These are phyloP conservation scores for Vaccinium darrowii DNA, from an alignment of 148 eudicot genomes.

Conservation along the genomic window DNA sequence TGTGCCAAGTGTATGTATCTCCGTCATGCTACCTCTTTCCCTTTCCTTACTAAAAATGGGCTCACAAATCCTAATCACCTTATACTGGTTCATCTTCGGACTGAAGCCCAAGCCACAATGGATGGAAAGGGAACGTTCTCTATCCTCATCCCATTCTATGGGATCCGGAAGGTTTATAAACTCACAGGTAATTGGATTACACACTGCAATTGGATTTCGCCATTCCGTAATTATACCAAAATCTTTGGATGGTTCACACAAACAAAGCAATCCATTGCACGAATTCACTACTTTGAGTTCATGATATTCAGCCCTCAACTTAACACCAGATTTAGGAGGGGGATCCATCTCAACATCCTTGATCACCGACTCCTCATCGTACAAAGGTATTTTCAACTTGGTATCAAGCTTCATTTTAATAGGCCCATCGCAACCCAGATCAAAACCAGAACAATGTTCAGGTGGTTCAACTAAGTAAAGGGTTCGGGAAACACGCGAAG, in stretches of 20 bases:
- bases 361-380: background rate
- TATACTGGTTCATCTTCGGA: constrained; percentile 2
- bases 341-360: background rate
- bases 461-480: background rate
- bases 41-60: background rate
- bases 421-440: background rate
- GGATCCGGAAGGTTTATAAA: constrained; percentile 12
- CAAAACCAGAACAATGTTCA: background rate
- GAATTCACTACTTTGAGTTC: constrained; percentile 7
- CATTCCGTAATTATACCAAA: background rate
- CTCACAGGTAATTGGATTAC: constrained; percentile 26
- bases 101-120: constrained; percentile 10
- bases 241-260: background rate
- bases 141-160: background rate
- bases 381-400: background rate
- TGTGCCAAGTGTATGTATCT: background rate
- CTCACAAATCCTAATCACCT: constrained; percentile 9
- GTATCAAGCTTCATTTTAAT: background rate
- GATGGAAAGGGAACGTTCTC: background rate
- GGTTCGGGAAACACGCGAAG: background rate
- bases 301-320: background rate
- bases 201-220: constrained; percentile 13
- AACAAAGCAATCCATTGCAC: constrained; percentile 12
- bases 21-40: background rate
- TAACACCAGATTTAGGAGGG: background rate